Evolutionary conservation across 176 grass and related monocot genomes (phyloP), one percentile per base, ranked within the genome.

Genomic region (Hsuehochloa calcarea): DNA sequence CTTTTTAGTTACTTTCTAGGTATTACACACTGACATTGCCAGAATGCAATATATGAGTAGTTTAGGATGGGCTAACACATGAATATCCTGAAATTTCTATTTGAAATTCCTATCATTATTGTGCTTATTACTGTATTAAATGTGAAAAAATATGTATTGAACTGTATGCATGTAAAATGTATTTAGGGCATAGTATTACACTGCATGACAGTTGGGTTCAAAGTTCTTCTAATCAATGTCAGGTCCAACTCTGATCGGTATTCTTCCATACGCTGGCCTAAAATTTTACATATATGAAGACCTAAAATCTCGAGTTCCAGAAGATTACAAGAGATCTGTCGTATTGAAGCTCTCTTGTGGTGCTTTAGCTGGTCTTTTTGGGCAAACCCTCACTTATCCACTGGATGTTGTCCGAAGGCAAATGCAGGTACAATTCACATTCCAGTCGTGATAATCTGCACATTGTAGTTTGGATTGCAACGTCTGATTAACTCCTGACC

Each of bases 221-320:
- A 23, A 17, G 9, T 46, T 76, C 1, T 68, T 87, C 35, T 73
- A 9, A 67, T 79, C 38, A 43, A 70, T 87, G 23, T 16, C 89
- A 95, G 91, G 90, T 13, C 96, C 96, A 37, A 95, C 91, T 23
- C 78, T 98, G 61, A 90, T 98, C 6, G 96, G 93, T 31, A 95
- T 98, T 80, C 93, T 98, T 91, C 96, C 96, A n/a, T 98, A 98
- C 8, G 96, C 96, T 87, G 96, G 96, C 81, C 87, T 95, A 50
- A 96, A 98, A 69, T 96, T 96, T 77, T 98, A 98, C 81, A 98
- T 98, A 83, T 98, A 96, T 29, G 96, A 98, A 89, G 90, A 95
- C 65, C 65, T 96, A 12, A 95, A 98, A 85, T 91, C 88, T 54
- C 85, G 75, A 77, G 90, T 98, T 82, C 93, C 96, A 71, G 89